Base-by-base conservation (phyloP, 2,329 filamentous ascomycete genomes). In the Apiospora pterosperma region DNA sequence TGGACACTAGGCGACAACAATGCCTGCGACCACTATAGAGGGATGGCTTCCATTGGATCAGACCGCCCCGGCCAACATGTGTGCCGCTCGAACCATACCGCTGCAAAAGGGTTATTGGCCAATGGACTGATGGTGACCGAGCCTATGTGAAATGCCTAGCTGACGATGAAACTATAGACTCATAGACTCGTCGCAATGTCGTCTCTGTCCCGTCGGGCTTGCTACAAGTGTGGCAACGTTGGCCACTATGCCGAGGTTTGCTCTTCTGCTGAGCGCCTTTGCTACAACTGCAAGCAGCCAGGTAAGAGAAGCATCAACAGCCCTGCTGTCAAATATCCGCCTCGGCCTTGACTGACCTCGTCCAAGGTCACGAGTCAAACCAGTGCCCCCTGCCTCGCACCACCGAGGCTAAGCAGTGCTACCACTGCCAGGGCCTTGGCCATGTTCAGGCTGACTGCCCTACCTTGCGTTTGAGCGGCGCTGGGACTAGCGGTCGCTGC, bases 361-460 rank as follows among this genome's bases (percentile, higher is more conserved):
- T 12, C 31, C 8, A 75, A 88, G 91, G 93, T 78, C 96, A 99
- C 81, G 96, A 99, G 84, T 98, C 95, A 71, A 98, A 97, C 83
- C 92, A 91, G 79, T 99, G 96, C 87, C 96, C 96, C 73, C 90
- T 95, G 76, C 96, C 96, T 75, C 91, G 96, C 80, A 97, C 95
- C 67, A 97, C 96, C 69, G 96, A 99, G 83, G 93, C 93, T 62
- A 99, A 99, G 89, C 96, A 99, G 86, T 99, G 96, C 88, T 99
- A 99, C 80, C 96, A 98, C 84, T 99, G 96, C 86, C 96, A 98
- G 85, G 96, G 96, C 66, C 88, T 98, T 67, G 96, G 96, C 71
- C 96, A 99, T 78, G 96, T 99, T 74, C 96, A 99, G 85, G 96
- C 96, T 72, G 96, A 99, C 80, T 99, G 96, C 87, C 96, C 96